Percentiles rank a stretch among this genome's conserved stretches.
phyloP scores from a whole-genome alignment of 768 basidiomycete genomes.

The Boletus pseudopeckii region DNA sequence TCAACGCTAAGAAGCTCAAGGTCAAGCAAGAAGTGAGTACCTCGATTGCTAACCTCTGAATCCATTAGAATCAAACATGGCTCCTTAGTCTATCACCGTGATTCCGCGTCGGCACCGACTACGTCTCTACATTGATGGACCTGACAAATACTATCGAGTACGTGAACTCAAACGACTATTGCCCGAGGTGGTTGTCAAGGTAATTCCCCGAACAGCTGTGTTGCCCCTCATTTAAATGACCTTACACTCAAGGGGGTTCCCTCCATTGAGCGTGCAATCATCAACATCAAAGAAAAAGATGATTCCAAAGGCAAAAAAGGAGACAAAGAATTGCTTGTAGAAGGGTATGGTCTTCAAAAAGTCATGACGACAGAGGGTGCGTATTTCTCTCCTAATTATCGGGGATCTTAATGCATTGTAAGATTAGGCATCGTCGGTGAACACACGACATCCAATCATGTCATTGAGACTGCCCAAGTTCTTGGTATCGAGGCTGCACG shows the following conservation, averaged over 20 bases:
- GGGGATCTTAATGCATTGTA: not conserved
- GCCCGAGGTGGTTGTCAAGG: conserved; percentile 88
- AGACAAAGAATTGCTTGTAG: conserved; percentile 90
- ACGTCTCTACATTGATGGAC: conserved; percentile 74
- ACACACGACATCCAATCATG: conserved; percentile 92
- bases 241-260: conserved; percentile 63
- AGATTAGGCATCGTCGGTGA: conserved; percentile 82
- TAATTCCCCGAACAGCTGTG: conserved; percentile 23
- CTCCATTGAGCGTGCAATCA: conserved; percentile 87
- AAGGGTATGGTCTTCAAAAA: conserved; percentile 94
- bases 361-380: conserved; percentile 96
- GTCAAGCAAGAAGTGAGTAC: conserved; percentile 74
- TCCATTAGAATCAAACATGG: not conserved
- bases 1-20: conserved; percentile 84
- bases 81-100: conserved; percentile 64
- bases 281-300: conserved; percentile 91
- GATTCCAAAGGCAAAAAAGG: conserved; percentile 76
- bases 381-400: conserved; percentile 8
- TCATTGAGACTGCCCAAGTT: conserved; percentile 92
- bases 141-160: conserved; percentile 78
- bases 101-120: conserved; percentile 71
- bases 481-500: conserved; percentile 98
- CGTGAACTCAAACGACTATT: conserved; percentile 84
- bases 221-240: not conserved
- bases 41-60: not conserved